A percentile compares a stretch with the other conserved stretches of the same genome.
Conservation (phyloP, 2,329 filamentous ascomycete species). For the Alternaria viburni region DNA sequence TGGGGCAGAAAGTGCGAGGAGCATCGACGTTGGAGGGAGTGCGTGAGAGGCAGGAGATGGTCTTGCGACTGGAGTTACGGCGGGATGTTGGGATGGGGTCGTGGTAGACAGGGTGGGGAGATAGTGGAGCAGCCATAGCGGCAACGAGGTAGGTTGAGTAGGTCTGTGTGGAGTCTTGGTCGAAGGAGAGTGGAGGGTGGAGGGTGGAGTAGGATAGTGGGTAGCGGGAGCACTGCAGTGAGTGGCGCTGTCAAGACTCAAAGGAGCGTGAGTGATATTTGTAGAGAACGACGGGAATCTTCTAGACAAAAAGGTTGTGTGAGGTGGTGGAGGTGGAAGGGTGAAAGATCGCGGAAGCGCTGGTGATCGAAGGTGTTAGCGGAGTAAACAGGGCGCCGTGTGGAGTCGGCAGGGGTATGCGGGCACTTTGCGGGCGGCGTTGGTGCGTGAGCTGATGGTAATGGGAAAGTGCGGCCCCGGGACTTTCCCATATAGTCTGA, state of each 20-base stretch:
- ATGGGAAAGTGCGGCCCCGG: slow-evolving; percentile 19
- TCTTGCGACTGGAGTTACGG: slow-evolving; percentile 36
- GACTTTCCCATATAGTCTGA: slow-evolving; percentile 31
- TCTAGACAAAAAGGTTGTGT: slow-evolving; percentile 15
- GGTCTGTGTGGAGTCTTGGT: slow-evolving; percentile 4
- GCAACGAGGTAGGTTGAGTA: slow-evolving; percentile 10
- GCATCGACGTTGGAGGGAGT: slow-evolving; percentile 32
- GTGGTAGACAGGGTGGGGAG: slow-evolving; percentile 30
- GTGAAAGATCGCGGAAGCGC: slow-evolving; percentile 26
- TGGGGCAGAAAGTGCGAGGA: slow-evolving; percentile 40
- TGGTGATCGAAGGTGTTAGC: slow-evolving; percentile 34
- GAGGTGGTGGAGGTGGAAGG: slow-evolving; percentile 13
- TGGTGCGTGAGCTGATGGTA: slow-evolving; percentile 5
- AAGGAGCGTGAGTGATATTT: slow-evolving; percentile 28
- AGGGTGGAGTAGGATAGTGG: slow-evolving; percentile 5
- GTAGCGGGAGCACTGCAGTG: slow-evolving; percentile 1
- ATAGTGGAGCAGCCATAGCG: slow-evolving; percentile 28
- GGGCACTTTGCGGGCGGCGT: slow-evolving; percentile 8
- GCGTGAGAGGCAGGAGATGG: slow-evolving; percentile 30
- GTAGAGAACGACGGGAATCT: slow-evolving; percentile 21
- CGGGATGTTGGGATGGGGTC: slow-evolving; percentile 28
- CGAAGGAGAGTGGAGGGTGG: slow-evolving; percentile 13
- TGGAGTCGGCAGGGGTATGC: slow-evolving; percentile 28
- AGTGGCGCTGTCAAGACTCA: slow-evolving; percentile 10
- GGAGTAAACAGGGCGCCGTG: slow-evolving; percentile 32